Evolutionary conservation across 805 yeast genomes (phyloP), one percentile per base, ranked within the genome.

Genomic region (Zygosaccharomyces bisporus): DNA sequence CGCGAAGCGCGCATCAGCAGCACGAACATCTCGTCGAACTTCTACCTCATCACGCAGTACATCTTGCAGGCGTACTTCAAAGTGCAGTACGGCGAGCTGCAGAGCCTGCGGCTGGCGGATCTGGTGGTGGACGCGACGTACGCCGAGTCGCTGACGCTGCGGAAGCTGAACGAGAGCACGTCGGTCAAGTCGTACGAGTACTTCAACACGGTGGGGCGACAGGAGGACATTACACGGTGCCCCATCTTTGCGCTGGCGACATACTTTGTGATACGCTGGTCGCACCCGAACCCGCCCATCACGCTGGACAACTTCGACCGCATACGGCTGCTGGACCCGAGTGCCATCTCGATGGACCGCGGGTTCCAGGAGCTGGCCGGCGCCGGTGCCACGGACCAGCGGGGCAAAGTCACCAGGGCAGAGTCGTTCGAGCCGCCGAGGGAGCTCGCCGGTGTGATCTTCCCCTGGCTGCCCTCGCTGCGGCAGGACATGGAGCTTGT

Each of bases 101-200:
- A 43, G 3, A 41, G 55, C 17, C 43, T 64, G 23, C 55, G 51
- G 31, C 43, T 62, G 25, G 53, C 56, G 14, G 68, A 64, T 43
- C 44, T 64, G 30, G 57, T 63, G 9, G 66, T 63, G 6, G 68
- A 64, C 43, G 66, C 62, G 51, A 62, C 67, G 7, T 64, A 61
- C 38, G 58, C 66, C 6, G 60, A 63, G 43, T 54, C 66, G 3
- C 47, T 64, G 33, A 63, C 68, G n/a, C 52, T 64, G 30, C 52
- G 68, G 41, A 63, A 61, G 41, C 44, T 64, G 34, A 61, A 61
- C 47, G 63, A 60, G n/a, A 44, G 43, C 13, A 43, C 46, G 13
- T 45, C 58, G 16, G 53, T 46, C 33, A 52, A 50, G 33, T 55
- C 63, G 3, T 64, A 64, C 41, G 56, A 58, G 36, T 64, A 61